These are phyloP conservation scores for Hypoxylon sp. DNA, from an alignment of 2,329 filamentous ascomycete species.

Conservation along the genomic window DNA sequence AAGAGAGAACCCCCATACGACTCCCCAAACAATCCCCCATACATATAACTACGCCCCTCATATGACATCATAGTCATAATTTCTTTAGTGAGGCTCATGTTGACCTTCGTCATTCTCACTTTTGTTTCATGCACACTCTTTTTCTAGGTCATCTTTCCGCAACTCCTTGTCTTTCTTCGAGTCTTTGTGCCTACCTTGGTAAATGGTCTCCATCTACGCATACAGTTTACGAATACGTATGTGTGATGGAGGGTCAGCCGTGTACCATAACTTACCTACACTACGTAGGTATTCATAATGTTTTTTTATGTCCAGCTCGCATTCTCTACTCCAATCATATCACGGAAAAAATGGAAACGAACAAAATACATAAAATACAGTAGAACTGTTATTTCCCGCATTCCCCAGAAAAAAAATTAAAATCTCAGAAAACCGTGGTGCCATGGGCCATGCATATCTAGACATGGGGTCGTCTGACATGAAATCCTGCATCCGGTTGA, in stretches of 20 bases:
- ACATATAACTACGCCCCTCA: conserved; percentile 38
- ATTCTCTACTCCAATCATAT: conserved; percentile 23
- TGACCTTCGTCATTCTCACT: conserved; percentile 36
- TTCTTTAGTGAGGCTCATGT: conserved; percentile 35
- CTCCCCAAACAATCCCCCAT: conserved; percentile 30
- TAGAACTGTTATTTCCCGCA: conserved; percentile 44
- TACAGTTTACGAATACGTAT: background rate
- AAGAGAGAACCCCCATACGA: conserved; percentile 28
- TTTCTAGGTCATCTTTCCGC: conserved; percentile 16
- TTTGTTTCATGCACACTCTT: conserved; percentile 25
- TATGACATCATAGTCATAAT: conserved; percentile 42
- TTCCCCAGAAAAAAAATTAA: conserved; percentile 39
- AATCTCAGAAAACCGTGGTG: conserved; percentile 33
- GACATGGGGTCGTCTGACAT: conserved; percentile 45
- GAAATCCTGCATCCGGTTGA: conserved; percentile 45
- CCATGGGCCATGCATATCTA: conserved; percentile 27
- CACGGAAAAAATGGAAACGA: conserved; percentile 3
- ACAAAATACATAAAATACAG: conserved; percentile 22
- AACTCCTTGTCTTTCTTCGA: background rate
- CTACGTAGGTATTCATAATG: conserved; percentile 4
- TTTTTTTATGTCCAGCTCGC: conserved; percentile 2
- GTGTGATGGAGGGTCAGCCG: conserved; percentile 5
- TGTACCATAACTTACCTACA: background rate
- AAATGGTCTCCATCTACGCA: conserved; percentile 2
- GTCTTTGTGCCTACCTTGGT: conserved; percentile 21